These are phyloP conservation scores for Talaromyces sp. DNA, from an alignment of 2,329 filamentous ascomycete species.

Conservation along the genomic window DNA sequence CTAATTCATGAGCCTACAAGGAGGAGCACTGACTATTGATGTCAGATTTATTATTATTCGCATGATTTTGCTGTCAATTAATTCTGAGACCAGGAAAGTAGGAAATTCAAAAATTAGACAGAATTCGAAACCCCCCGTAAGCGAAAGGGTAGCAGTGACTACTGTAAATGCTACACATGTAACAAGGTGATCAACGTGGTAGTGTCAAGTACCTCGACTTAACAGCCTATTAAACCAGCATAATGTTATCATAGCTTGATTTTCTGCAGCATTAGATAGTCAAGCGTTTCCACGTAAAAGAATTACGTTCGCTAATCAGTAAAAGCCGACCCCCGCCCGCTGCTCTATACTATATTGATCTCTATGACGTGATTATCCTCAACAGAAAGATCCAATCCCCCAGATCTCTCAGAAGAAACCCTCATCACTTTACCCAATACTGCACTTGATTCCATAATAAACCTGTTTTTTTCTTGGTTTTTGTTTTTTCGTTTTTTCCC, in stretches of 20 bases:
- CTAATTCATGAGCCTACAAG: not conserved
- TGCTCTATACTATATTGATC: not conserved
- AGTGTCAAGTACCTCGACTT: not conserved
- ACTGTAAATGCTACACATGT: not conserved
- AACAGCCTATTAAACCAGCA: not conserved
- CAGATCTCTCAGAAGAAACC: not conserved
- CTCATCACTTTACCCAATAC: constrained; percentile 1
- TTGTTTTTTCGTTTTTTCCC: too few relatives aligned
- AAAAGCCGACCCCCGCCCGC: not conserved
- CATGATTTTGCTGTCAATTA: not conserved
- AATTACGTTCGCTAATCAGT: not conserved
- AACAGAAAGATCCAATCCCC: not conserved
- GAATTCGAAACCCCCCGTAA: not conserved
- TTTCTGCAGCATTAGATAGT: not conserved
- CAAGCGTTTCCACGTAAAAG: not conserved
- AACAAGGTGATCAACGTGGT: not conserved
- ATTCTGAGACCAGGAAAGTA: not conserved
- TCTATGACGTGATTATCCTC: not conserved
- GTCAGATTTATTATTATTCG: not conserved
- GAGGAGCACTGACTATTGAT: not conserved
- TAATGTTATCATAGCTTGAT: not conserved
- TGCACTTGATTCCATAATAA: constrained; percentile 5
- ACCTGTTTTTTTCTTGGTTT: too few relatives aligned
- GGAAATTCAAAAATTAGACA: not conserved
- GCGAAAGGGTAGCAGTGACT: not conserved